Conservation (phyloP, 352 stramenopile genomes). For the Pythium sp. region DNA sequence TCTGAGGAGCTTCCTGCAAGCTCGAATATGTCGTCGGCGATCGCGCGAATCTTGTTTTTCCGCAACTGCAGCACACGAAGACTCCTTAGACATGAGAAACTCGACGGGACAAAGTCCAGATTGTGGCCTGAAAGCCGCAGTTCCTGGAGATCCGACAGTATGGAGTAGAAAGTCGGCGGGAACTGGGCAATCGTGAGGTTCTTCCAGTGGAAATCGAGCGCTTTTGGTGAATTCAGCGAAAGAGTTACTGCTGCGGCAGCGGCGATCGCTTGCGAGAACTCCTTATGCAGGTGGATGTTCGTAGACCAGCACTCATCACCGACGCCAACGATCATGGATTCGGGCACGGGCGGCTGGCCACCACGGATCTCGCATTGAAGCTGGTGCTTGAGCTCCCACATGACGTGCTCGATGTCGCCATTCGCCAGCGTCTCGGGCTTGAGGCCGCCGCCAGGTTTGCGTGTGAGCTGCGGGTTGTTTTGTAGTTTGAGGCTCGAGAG, state of each 20-base stretch:
- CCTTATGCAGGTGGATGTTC: slow-evolving; percentile 59
- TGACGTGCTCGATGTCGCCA: slow-evolving; percentile 38
- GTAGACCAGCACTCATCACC: slow-evolving; percentile 66
- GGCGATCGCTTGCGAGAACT: slow-evolving; percentile 42
- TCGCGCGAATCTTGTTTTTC: slow-evolving; percentile 49
- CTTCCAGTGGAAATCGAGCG: slow-evolving; percentile 72
- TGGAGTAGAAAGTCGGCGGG: slow-evolving; percentile 46
- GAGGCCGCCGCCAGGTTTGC: slow-evolving; percentile 27
- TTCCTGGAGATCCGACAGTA: slow-evolving; percentile 37
- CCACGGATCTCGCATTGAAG: slow-evolving; percentile 39
- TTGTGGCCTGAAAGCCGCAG: slow-evolving; percentile 61
- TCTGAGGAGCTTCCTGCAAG: slow-evolving; percentile 3
- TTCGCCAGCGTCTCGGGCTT: slow-evolving; percentile 36
- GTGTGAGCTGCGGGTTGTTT: slow-evolving; percentile 42
- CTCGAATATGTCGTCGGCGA: slow-evolving; percentile 45
- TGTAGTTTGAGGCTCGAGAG: slow-evolving; percentile 48
- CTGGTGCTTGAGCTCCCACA: slow-evolving; percentile 60
- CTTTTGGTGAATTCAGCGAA: slow-evolving; percentile 18
- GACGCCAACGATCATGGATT: slow-evolving; percentile 38
- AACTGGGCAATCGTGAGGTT: slow-evolving; percentile 45
- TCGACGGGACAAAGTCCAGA: slow-evolving; percentile 34
- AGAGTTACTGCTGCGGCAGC: slow-evolving; percentile 18
- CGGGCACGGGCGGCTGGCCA: slow-evolving; percentile 28
- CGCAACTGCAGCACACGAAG: slow-evolving; percentile 62
- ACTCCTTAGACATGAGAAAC: slow-evolving; percentile 33